Conservation (phyloP, 2,329 filamentous ascomycete genomes). For the Alternaria alternata region DNA sequence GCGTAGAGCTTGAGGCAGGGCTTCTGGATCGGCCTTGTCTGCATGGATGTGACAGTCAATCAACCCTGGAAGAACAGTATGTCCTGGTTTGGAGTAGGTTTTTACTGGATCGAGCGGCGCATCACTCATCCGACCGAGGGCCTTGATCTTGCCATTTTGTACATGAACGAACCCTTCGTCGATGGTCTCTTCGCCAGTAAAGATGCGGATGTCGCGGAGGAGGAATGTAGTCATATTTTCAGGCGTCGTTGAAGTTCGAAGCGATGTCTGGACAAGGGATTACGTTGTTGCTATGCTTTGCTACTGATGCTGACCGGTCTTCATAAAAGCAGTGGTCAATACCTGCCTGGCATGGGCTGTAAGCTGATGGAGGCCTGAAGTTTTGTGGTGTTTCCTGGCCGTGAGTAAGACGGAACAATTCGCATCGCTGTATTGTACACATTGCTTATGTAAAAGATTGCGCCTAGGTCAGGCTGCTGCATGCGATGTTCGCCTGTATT, state of each 20-base stretch:
- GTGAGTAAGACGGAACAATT: not conserved
- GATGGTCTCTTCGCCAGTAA: conserved; percentile 56
- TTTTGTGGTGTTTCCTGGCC: not conserved
- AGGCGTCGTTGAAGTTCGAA: not conserved
- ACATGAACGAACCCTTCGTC: conserved; percentile 54
- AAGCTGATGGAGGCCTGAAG: not conserved
- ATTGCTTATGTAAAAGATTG: not conserved
- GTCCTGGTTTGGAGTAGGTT: conserved; percentile 54
- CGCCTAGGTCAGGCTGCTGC: not conserved
- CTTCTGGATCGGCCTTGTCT: conserved; percentile 50
- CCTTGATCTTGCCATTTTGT: conserved; percentile 52
- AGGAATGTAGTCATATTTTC: conserved; percentile 48
- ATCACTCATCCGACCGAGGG: conserved; percentile 33
- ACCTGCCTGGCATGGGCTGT: not conserved
- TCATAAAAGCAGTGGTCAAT: not conserved
- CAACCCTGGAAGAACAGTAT: conserved; percentile 60
- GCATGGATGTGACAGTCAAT: conserved; percentile 62
- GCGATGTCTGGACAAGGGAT: not conserved
- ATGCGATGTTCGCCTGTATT: not conserved
- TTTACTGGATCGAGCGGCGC: conserved; percentile 24
- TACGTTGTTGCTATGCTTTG: not conserved
- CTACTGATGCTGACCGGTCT: not conserved
- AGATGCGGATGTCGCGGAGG: conserved; percentile 56
- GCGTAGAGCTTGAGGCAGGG: conserved; percentile 55
- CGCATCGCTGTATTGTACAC: not conserved